Conservation (phyloP, 1,139 yeast genomes). For the Diutina ranongensis region DNA sequence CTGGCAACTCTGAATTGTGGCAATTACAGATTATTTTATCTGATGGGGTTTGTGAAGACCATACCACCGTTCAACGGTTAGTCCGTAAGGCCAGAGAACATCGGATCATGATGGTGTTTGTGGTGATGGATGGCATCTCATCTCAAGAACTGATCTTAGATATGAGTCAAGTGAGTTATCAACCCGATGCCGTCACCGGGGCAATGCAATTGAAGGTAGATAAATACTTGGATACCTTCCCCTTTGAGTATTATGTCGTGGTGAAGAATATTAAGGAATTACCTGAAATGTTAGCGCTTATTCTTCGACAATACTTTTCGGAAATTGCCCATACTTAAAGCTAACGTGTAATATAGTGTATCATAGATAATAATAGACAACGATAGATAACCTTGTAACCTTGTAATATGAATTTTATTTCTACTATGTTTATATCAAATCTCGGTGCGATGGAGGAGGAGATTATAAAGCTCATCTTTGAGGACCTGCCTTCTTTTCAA, state of each 20-base stretch:
- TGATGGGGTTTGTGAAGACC: constrained; percentile 96
- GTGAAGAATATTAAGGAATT: constrained; percentile 81
- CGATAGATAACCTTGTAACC: neutral
- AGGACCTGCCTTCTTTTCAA: constrained; percentile 3
- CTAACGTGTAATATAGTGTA: neutral
- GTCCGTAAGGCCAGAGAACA: constrained; percentile 91
- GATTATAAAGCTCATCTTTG: no score
- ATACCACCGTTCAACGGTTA: constrained; percentile 64
- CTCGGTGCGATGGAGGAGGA: no score
- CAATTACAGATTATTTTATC: constrained; percentile 86
- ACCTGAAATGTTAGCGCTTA: constrained; percentile 84
- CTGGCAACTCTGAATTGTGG: constrained; percentile 62
- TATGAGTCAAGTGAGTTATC: constrained; percentile 85
- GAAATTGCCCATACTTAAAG: constrained; percentile 30
- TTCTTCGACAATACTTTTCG: constrained; percentile 83
- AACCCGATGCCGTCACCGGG: constrained; percentile 55
- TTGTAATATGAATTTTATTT: neutral
- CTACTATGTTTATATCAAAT: no score
- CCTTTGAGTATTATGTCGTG: constrained; percentile 92
- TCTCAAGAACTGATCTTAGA: constrained; percentile 82
- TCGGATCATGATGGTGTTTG: constrained; percentile 90
- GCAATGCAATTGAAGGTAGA: constrained; percentile 64
- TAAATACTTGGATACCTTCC: constrained; percentile 85
- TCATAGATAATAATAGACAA: neutral
- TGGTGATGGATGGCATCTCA: constrained; percentile 81